Conservation (phyloP, 2,329 filamentous ascomycete species). For the Pseudogymnoascus destructans region DNA sequence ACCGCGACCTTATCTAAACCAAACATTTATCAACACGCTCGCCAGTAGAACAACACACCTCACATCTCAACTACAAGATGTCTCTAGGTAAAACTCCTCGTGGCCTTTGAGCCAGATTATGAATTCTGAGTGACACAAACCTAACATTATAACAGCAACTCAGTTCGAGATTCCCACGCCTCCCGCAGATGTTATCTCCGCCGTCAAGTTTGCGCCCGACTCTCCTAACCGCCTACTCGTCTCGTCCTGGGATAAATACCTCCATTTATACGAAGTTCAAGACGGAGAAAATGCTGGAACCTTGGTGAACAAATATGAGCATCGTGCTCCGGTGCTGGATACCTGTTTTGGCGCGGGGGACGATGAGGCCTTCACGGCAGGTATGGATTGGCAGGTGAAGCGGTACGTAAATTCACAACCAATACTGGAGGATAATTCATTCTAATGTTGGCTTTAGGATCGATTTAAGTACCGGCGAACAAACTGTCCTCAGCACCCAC, state of each 20-base stretch:
- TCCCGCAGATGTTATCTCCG: slow-evolving; percentile 76
- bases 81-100: not conserved
- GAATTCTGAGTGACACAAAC: not conserved
- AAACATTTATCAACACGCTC: not conserved
- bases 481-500: slow-evolving; percentile 68
- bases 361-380: slow-evolving; percentile 71
- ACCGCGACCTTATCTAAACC: slow-evolving; percentile 8
- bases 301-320: slow-evolving; percentile 61
- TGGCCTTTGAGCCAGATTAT: not conserved
- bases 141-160: slow-evolving; percentile 34
- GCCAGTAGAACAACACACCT: not conserved
- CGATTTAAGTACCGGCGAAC: slow-evolving; percentile 57
- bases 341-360: slow-evolving; percentile 80
- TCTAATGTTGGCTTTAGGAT: slow-evolving; percentile 34
- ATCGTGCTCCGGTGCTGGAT: slow-evolving; percentile 76
- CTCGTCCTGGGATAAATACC: slow-evolving; percentile 85
- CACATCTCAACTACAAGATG: not conserved
- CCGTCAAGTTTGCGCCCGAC: slow-evolving; percentile 70
- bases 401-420: slow-evolving; percentile 34
- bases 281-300: slow-evolving; percentile 42
- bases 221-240: slow-evolving; percentile 70
- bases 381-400: slow-evolving; percentile 76
- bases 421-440: not conserved
- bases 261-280: slow-evolving; percentile 75
- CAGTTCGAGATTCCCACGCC: slow-evolving; percentile 76